Conservation (phyloP, 2,329 filamentous ascomycete genomes). For the Trichoderma sp. region DNA sequence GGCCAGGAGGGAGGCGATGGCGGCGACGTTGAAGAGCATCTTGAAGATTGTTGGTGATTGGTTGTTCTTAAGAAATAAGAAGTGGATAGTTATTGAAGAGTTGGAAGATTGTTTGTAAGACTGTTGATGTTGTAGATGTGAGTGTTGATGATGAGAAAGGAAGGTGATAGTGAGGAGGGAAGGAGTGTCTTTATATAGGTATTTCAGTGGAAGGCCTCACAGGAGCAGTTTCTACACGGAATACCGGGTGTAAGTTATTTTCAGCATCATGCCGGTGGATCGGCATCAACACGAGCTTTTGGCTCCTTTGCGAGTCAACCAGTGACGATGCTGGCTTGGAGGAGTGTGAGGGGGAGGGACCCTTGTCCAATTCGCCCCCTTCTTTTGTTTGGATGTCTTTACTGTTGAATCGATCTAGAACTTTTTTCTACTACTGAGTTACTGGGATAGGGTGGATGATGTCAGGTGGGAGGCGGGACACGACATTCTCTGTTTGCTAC, state of each 20-base stretch:
- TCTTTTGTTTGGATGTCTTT: neutral
- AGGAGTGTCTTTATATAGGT: neutral
- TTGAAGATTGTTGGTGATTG: neutral
- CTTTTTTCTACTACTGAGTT: neutral
- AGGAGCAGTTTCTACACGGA: neutral
- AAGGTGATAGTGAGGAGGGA: neutral
- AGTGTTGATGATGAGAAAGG: neutral
- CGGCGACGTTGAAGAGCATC: slow-evolving; percentile 30
- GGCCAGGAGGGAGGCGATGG: slow-evolving; percentile 28
- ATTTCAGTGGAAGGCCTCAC: neutral
- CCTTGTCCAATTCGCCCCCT: neutral
- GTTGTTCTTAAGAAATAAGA: neutral
- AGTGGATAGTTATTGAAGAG: neutral
- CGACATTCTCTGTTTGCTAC: neutral
- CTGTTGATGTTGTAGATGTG: neutral
- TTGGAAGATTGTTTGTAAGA: neutral
- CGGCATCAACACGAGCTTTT: slow-evolving; percentile 14
- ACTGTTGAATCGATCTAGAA: neutral
- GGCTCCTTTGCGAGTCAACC: neutral
- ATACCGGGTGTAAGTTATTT: neutral
- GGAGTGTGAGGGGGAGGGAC: neutral
- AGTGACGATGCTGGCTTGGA: neutral
- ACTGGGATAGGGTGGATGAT: neutral
- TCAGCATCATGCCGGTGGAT: neutral
- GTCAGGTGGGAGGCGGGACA: neutral